Evolutionary conservation across 495 filamentous ascomycete species (phyloP), one percentile per base, ranked within the genome.

Genomic region (Penicillium egyptiacum): DNA sequence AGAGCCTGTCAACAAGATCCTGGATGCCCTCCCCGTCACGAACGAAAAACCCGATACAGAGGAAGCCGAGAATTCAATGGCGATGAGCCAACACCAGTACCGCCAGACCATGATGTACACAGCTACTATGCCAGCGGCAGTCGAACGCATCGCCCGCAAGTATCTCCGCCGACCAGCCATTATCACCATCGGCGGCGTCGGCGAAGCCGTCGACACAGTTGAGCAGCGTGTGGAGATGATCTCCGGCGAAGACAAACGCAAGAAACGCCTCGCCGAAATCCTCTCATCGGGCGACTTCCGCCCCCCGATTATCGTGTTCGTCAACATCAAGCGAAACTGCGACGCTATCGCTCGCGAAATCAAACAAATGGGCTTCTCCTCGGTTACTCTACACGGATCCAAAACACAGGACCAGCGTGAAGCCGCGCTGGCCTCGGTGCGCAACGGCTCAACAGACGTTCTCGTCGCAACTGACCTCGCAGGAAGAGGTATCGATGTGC

Each of bases 61-160:
- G 35, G 93, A 92, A 60, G 94, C 95, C 28, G 94, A 98, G 71
- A 83, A 98, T 70, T 81, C 92, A 0, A 74, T 81, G 45, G 83
- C 86, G 5, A 98, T 98, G 95, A 88, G 82, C 55, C 85, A 85
- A 41, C 90, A 91, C 55, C 83, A 89, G 16, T 99, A 98, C 74
- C 78, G 94, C 52, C 95, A 99, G 72, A 99, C 94, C 3, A 99
- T 99, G 94, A 99, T 99, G 94, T 99, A 98, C 83, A 99, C 95
- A 55, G 94, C 94, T 11, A 99, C 94, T 26, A 99, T 99, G 94
- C 92, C 95, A 4, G 72, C 86, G 3, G 87, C 91, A 7, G 90
- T 99, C 43, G 95, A 98, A 66, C 90, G 92, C 58, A 98, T 99
- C 55, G 94, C 94, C 2, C 86, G 91, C 54, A 97, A 97, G 68